Evolutionary conservation across 2,329 filamentous ascomycete genomes (phyloP), one percentile per base, ranked within the genome.

Genomic region (Scolecobasidium constrictum): DNA sequence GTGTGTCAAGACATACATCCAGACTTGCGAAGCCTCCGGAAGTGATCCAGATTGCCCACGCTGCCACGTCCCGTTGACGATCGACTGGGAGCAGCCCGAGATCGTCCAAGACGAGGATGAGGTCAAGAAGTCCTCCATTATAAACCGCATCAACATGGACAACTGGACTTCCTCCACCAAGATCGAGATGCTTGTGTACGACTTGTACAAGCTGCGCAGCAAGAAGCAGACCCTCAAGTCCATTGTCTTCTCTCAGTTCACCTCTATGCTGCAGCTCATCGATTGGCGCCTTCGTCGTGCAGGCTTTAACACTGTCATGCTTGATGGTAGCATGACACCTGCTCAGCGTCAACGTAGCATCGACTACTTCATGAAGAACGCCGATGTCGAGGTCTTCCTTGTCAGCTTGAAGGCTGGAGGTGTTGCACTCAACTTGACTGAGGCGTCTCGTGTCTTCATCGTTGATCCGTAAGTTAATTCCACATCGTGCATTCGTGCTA

Each of bases 91-190:
- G 58, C 88, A 95, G 63, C 86, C 88, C 0, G 88, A 94, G 51
- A 88, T 95, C 42, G 88, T 94, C 62, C 88, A 95, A 61, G 86
- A 95, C 48, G 84, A 90, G 59, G 73, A 78, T 2, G 66, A 80
- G 5, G 79, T 94, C 46, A 95, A 94, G 73, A 95, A 95, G 65
- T 88, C 80, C 12, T 94, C 87, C 2, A 98, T 98, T 60, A 93
- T 96, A 70, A 96, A 96, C 61, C 84, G 92, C 43, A 96, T 98
- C 65, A 86, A 90, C 63, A 95, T 96, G 88, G 86, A 94, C 59
- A 85, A 96, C 55, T 98, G 92, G 92, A 94, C 87, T 0, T 94
- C 86, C 0, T 95, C 87, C 1, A 95, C 88, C 48, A 98, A 98
- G 68, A 98, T 98, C 51, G 92, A 98, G 65, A 80, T 94, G 59